phyloP scores from a whole-genome alignment of 139 green algal species.

The Micractinium sp. region DNA sequence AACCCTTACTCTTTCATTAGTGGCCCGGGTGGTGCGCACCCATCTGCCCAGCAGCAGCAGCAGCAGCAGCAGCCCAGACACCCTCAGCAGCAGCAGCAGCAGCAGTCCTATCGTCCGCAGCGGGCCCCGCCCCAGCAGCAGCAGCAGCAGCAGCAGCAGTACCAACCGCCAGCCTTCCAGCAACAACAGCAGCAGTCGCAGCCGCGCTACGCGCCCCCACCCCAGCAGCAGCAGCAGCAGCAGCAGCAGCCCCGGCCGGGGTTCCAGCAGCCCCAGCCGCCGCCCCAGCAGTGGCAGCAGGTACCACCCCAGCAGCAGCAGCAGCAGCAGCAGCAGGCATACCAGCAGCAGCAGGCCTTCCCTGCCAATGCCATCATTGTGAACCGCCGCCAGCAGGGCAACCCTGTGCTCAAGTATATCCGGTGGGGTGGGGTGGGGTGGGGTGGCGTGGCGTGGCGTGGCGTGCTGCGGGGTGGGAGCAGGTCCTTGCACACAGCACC shows the following conservation, averaged over 20 bases:
- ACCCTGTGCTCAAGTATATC: slow-evolving; percentile 90
- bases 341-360: slow-evolving; percentile 5
- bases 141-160: neutral
- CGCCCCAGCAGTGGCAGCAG: neutral
- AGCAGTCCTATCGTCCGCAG: neutral
- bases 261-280: slow-evolving; percentile 10
- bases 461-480: neutral
- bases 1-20: slow-evolving; percentile 4
- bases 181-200: neutral
- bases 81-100: neutral
- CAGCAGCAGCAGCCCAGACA: neutral
- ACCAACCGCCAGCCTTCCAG: neutral
- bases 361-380: slow-evolving; percentile 79
- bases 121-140: neutral
- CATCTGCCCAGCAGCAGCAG: neutral
- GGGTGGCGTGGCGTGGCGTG: neutral
- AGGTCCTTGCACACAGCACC: neutral
- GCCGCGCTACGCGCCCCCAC: neutral
- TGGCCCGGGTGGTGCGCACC: neutral
- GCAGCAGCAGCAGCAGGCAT: slow-evolving; percentile 7
- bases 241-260: neutral
- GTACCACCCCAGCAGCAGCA: neutral
- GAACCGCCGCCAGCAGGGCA: slow-evolving; percentile 83
- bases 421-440: neutral
- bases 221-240: slow-evolving; percentile 6